Base-by-base conservation (phyloP, 768 basidiomycete genomes). In the Pulveroboletus ravenelii region DNA sequence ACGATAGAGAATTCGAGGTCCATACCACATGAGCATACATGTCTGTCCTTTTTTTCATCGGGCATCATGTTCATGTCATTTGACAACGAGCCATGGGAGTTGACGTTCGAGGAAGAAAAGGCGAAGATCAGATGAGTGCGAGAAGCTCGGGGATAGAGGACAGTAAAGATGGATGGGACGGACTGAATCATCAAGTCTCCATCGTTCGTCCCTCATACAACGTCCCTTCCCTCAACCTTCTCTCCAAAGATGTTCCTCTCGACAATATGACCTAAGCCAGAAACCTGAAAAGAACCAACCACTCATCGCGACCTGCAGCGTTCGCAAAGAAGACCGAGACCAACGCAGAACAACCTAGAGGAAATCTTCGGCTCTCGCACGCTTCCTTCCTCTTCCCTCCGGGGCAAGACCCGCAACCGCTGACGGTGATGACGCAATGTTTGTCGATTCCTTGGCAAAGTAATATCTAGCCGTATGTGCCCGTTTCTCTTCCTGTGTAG, bases 361-460 rank as follows among this genome's bases (percentile, higher is more conserved):
- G 68, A 89, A 89, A 67, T 93, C 91, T 68, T 92, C 89, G 30
- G 91, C 91, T 57, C 89, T 76, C 41, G 89, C 87, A 41, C 91
- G 74, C 69, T 93, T 93, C 74, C 84, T 89, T 42, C 89, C 89
- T 56, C 87, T 78, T 61, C 87, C 87, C 45, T 86, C 84, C 30
- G 57, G 61, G 9, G 49, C 55, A 46, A 63, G 46, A 31, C 60
- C 67, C 47, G 66, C 54, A 50, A 67, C 68, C 54, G 66, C 62
- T 44, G 58, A 52, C 1, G 58, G 39, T 38, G 50, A 53, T 15
- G 42, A 41, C 32, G 44, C 14, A 23, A 9, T 55, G 39, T 70
- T 69, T 14, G 62, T 67, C 15, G 64, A 64, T 56, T 78, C 65
- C 63, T 75, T 75, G 47, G 75, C 65, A 67, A 74, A 72, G 56